Evolutionary conservation across 306 rosid species (phyloP), one percentile per base, ranked within the genome.

Genomic region (Vigna reflexopilosa): DNA sequence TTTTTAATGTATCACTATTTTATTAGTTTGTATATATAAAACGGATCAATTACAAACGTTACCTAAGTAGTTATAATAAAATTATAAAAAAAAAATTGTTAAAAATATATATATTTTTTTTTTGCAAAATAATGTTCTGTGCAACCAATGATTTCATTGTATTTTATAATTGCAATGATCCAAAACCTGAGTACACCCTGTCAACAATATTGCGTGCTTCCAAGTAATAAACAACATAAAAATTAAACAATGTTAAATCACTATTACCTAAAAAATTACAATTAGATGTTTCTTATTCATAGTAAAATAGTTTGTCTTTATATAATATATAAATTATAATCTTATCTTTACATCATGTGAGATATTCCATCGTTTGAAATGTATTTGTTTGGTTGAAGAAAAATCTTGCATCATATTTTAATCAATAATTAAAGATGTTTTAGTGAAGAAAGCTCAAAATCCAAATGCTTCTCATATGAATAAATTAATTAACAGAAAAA

Each of bases 161-260:
- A 38, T 10, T 7, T 4, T 44, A 55, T 45, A 77, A 9, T 44
- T 45, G 76, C 19, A 73, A 28, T 9, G 57, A 77, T 40, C 36
- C 47, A 61, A 24, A 48, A 47, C 1, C 9, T 20, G 34, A 67
- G 40, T 22, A 68, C 62, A 45, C n/a, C 22, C 19, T 76, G 72
- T 62, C 44, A 71, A 48, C 49, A 47, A 3, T 48, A 72, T 16
- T 57, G 48, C 71, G 80, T 83, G 76, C 76, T 42, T 72, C 76
- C 79, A 70, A 76, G 62, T 62, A 76, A 76, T 73, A 61, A 16
- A 81, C 70, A 24, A 61, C 20, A 81, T 40, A 24, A 26, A 19
- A 56, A 72, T 73, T 55, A 71, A 36, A 63, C n/a, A 67, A 40
- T 32, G 56, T 55, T 75, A 5, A 38, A 67, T 58, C 40, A 48